Evolutionary conservation across 176 grass and related monocot genomes (phyloP), one percentile per base, ranked within the genome.

Genomic region (Carex kokanica): DNA sequence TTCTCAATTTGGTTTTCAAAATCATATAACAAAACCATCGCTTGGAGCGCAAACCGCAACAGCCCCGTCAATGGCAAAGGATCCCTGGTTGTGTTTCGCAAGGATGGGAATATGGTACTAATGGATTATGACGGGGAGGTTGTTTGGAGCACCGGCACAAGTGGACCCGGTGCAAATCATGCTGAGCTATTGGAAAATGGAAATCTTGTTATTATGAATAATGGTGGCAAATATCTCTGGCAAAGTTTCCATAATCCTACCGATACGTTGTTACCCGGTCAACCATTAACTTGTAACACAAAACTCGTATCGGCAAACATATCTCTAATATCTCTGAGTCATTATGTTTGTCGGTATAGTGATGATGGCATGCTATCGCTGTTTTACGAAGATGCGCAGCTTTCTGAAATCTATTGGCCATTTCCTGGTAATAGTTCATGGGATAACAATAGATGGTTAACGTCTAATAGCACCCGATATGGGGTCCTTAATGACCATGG

Each of bases 401-500:
- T 92, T 55, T 86, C 88, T 49, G 86, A 86, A 66, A 86, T 94
- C 54, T 94, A 94, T 82, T 94, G 92, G 90, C 90, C 92, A 66
- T 18, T 81, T 75, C 88, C 90, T 0, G 81, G 81, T 75, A 40
- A 18, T 20, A 86, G 56, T 54, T 57, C 88, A 58, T 84, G 87
- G 55, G 8, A 13, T 5, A 93, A 96, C 87, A 81, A 78, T 17
- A 84, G 90, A 84, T 89, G 64, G 55, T 67, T 38, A 38, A 38
- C 66, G 45, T 89, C 88, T 78, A 93, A 96, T 72, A 91, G 86
- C 69, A 86, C 75, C 0, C 85, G 90, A 25, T 64, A 66, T 60
- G 93, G 86, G 4, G 41, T 75, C 59, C 80, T 93, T 17, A 83
- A 96, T 83, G 68, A 27, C 10, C 53, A 47, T 5, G 93, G 93